These are phyloP conservation scores for Trichoderma erinaceum DNA, from an alignment of 495 filamentous ascomycete species.

Conservation along the genomic window DNA sequence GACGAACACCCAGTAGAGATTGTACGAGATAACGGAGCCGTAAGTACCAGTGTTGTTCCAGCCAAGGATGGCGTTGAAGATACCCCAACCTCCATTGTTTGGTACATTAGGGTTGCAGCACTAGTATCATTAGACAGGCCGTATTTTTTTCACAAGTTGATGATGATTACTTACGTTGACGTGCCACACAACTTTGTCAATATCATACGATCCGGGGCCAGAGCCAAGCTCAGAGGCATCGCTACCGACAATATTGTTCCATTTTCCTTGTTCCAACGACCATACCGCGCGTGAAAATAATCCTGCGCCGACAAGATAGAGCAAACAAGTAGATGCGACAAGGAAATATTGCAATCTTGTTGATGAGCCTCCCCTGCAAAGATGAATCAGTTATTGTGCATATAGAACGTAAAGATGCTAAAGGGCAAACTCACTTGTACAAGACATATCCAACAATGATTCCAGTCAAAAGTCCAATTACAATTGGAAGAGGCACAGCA, in stretches of 20 bases:
- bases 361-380: constrained; percentile 41
- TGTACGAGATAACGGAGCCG: constrained; percentile 78
- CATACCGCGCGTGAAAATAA: constrained; percentile 73
- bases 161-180: constrained; percentile 60
- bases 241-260: constrained; percentile 61
- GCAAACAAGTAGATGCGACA: constrained; percentile 70
- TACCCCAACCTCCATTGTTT: constrained; percentile 79
- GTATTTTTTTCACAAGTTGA: not conserved
- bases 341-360: constrained; percentile 72
- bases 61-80: constrained; percentile 78
- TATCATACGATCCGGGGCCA: constrained; percentile 85
- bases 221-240: constrained; percentile 69
- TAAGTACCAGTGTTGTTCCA: constrained; percentile 90
- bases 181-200: constrained; percentile 81
- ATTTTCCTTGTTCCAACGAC: constrained; percentile 60
- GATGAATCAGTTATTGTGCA: constrained; percentile 42
- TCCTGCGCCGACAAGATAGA: constrained; percentile 82
- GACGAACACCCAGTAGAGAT: constrained; percentile 74
- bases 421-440: constrained; percentile 57
- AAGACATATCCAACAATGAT: constrained; percentile 59
- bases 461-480: constrained; percentile 62
- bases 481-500: constrained; percentile 66
- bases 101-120: constrained; percentile 70
- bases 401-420: not conserved
- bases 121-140: constrained; percentile 26